phyloP scores from a whole-genome alignment of 306 rosid species.

The Fagus sylvatica region DNA sequence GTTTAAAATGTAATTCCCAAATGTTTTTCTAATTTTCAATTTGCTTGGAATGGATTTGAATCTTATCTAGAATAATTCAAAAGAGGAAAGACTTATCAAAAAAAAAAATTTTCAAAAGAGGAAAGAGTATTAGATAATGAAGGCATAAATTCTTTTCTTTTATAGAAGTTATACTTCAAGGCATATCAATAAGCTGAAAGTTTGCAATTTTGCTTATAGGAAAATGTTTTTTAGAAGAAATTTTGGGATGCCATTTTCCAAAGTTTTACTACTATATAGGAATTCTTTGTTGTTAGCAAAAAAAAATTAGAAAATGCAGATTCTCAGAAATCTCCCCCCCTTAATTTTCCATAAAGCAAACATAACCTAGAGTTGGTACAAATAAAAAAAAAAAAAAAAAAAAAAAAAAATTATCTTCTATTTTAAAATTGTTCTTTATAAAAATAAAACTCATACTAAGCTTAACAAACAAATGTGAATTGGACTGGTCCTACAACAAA shows the following conservation, averaged over 20 bases:
- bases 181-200: not conserved
- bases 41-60: not conserved
- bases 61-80: not conserved
- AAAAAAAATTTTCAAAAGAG: not conserved
- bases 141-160: not conserved
- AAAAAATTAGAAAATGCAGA: not conserved
- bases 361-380: not conserved
- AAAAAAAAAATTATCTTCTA: not conserved
- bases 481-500: conserved; percentile 2
- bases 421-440: not conserved
- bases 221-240: not conserved
- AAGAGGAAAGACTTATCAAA: not conserved
- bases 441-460: not conserved
- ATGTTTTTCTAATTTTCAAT: not conserved
- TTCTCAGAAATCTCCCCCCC: not conserved
- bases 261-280: not conserved
- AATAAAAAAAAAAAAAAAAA: not conserved
- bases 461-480: not conserved
- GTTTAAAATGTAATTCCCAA: too few species aligned
- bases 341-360: not conserved
- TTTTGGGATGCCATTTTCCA: not conserved
- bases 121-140: not conserved
- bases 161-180: not conserved
- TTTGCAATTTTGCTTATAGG: not conserved
- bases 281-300: not conserved